Evolutionary conservation across 2,329 filamentous ascomycete genomes (phyloP).

Genomic region (Epichloe aotearoae): DNA sequence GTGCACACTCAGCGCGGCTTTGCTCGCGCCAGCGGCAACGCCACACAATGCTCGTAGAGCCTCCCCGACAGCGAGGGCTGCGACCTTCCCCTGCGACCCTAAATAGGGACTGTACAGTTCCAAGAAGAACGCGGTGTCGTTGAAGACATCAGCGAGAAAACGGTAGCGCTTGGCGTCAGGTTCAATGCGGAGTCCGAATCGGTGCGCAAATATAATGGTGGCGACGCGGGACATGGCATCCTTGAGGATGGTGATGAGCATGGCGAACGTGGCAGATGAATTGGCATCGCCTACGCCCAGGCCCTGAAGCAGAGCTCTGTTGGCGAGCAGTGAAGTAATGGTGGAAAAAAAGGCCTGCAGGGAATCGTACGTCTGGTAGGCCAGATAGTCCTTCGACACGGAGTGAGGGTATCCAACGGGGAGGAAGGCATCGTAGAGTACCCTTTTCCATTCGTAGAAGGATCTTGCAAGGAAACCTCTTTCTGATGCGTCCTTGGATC

Average conservation of each 20-base stretch:
- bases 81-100: slow-evolving; percentile 36
- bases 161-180: slow-evolving; percentile 86
- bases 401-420: slow-evolving; percentile 81
- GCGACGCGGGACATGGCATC: slow-evolving; percentile 69
- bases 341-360: slow-evolving; percentile 75
- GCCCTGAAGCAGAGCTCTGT: slow-evolving; percentile 63
- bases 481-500: slow-evolving; percentile 9
- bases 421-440: slow-evolving; percentile 57
- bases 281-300: slow-evolving; percentile 73
- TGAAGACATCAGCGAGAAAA: slow-evolving; percentile 76
- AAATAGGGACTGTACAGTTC: slow-evolving; percentile 70
- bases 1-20: slow-evolving; percentile 82
- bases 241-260: slow-evolving; percentile 72
- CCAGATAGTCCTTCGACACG: slow-evolving; percentile 72
- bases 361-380: slow-evolving; percentile 60
- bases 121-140: slow-evolving; percentile 75
- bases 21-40: slow-evolving; percentile 78
- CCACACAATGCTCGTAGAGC: slow-evolving; percentile 58
- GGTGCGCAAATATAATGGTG: slow-evolving; percentile 76
- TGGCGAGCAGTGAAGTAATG: slow-evolving; percentile 67
- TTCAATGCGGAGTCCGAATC: slow-evolving; percentile 69
- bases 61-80: slow-evolving; percentile 36
- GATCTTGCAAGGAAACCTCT: slow-evolving; percentile 16
- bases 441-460: slow-evolving; percentile 23
- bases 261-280: slow-evolving; percentile 65